phyloP scores from a whole-genome alignment of 768 basidiomycete species.

The Mycena floridula region DNA sequence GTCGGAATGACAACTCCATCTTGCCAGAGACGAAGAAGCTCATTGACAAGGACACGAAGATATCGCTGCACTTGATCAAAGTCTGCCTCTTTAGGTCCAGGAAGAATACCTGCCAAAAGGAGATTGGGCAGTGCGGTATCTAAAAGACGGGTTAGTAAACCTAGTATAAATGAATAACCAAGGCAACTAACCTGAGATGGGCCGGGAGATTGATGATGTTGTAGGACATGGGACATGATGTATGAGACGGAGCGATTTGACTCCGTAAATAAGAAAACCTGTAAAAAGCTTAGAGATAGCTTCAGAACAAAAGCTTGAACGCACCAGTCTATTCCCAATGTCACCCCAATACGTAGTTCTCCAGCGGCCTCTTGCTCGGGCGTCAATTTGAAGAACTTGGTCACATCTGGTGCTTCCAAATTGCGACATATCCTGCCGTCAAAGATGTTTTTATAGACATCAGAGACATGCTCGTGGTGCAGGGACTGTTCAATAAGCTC shows the following conservation, averaged over 20 bases:
- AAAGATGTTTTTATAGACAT: conserved; percentile 18
- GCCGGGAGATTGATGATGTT: conserved; percentile 23
- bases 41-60: conserved; percentile 17
- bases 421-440: conserved; percentile 19
- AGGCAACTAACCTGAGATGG: conserved; percentile 15
- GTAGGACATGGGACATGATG: conserved; percentile 26
- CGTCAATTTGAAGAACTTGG: conserved; percentile 19
- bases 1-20: conserved; percentile 17
- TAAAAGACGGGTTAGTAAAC: conserved; percentile 2
- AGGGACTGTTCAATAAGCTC: conserved; percentile 15
- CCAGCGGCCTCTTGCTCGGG: conserved; percentile 8
- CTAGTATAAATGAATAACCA: not conserved
- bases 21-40: conserved; percentile 17
- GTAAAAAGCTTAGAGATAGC: not conserved
- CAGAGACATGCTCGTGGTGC: not conserved
- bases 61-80: conserved; percentile 21
- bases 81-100: conserved; percentile 21
- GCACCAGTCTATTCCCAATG: conserved; percentile 26
- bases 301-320: conserved; percentile 4
- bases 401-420: conserved; percentile 18
- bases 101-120: conserved; percentile 17
- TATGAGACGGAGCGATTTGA: conserved; percentile 27
- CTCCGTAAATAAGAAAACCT: conserved; percentile 31
- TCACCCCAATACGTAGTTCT: conserved; percentile 22
- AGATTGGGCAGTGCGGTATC: conserved; percentile 21